Conservation (phyloP, 1,284 basidiomycete genomes). For the Hemileia vastatrix region DNA sequence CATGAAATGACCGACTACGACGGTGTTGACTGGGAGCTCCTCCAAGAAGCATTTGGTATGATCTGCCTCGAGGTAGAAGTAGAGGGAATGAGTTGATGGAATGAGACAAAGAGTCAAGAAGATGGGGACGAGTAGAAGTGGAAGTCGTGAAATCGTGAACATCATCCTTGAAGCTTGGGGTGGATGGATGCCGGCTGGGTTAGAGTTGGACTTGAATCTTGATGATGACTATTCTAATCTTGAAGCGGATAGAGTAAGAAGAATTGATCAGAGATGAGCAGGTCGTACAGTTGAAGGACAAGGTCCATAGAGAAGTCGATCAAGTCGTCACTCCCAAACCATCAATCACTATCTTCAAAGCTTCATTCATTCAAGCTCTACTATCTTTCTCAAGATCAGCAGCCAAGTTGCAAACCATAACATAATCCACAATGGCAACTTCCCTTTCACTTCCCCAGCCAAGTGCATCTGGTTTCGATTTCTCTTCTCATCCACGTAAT, state of each 20-base stretch:
- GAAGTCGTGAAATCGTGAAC: no score
- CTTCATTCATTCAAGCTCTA: background rate
- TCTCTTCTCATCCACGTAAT: slow-evolving; percentile 38
- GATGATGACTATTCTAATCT: no score
- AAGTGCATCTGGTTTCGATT: slow-evolving; percentile 37
- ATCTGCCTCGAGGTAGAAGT: slow-evolving; percentile 47
- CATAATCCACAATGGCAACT: background rate
- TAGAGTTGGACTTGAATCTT: no score
- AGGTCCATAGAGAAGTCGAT: no score
- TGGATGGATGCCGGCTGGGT: no score
- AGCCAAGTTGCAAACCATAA: background rate
- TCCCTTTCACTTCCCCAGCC: background rate
- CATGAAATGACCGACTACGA: slow-evolving; percentile 91
- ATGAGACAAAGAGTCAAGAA: slow-evolving; percentile 20
- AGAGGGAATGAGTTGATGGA: slow-evolving; percentile 31
- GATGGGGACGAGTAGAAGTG: background rate
- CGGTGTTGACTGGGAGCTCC: slow-evolving; percentile 93
- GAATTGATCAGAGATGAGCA: no score
- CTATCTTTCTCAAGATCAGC: background rate
- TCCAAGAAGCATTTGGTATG: slow-evolving; percentile 71
- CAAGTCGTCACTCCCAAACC: no score
- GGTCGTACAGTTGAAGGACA: no score
- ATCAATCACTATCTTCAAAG: background rate
- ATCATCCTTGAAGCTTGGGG: no score
- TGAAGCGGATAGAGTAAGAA: no score